Evolutionary conservation across 768 basidiomycete genomes (phyloP), one percentile per base, ranked within the genome.

Genomic region (button mushroom (Agaricus bisporus)): DNA sequence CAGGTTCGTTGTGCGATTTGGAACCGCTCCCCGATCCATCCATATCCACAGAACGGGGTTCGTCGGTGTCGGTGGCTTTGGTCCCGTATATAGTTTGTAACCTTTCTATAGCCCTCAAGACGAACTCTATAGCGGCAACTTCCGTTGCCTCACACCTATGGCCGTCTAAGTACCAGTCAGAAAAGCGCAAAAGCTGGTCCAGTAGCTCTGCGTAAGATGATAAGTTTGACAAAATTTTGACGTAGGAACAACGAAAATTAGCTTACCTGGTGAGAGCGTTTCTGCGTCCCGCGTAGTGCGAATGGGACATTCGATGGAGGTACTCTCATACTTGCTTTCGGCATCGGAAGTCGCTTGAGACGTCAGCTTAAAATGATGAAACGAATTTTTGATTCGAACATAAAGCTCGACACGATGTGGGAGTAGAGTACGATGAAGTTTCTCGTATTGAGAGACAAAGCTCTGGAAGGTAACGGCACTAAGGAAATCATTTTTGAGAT

Each of bases 391-490:
- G 39, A 50, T 50, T 6, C 49, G 49, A 15, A 50, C 14, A 15
- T 50, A 50, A 25, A 50, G 49, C 39, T 50, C 49, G 4, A 50
- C 25, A 20, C 49, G 49, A 32, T 50, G 49, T 11, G 49, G 49
- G 6, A 50, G 39, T 15, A 42, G 49, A 41, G 29, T 22, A 29
- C 49, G 49, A 50, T 41, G 49, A 2, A 42, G 39, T 18, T 50
- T 50, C 8, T 26, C 15, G n/a, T 42, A 42, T 4, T 42, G 49
- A 7, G 39, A 17, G 17, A 50, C 49, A 12, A 50, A 50, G 12
- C 41, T 26, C 26, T 50, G 49, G 17, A 50, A 17, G 12, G 49
- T 39, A 9, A 42, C 39, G 3, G 49, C 38, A n/a, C 41, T 50
- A n/a, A 50, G 28, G 17, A 50, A 50, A 20, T n/a, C n/a, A n/a